Evolutionary conservation across 73 alveolate species (phyloP).

Genomic region (Paramecium sexaurelia): DNA sequence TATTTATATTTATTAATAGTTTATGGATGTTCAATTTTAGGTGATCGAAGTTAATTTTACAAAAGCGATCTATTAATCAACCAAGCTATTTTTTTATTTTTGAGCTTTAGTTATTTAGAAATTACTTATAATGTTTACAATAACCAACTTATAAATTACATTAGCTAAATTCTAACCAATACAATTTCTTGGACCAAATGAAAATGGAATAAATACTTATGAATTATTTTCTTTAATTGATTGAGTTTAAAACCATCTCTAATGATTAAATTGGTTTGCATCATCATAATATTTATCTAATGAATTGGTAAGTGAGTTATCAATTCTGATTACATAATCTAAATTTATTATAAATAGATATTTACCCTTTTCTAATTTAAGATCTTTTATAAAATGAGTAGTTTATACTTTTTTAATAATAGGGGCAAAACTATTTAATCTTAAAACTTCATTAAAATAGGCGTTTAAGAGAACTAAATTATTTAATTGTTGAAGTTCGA

Average conservation of each 20-base stretch:
- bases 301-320: background rate
- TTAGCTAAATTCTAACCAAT: background rate
- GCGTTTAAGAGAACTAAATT: background rate
- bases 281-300: conserved; percentile 11
- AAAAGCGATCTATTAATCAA: background rate
- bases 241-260: conserved; percentile 41
- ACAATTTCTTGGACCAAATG: background rate
- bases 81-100: background rate
- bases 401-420: background rate
- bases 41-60: background rate
- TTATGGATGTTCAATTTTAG: background rate
- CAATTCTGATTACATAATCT: background rate
- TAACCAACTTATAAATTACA: background rate
- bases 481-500: background rate
- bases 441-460: conserved; percentile 8
- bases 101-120: background rate
- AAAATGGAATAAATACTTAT: conserved; percentile 17
- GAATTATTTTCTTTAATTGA: background rate
- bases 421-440: background rate
- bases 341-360: background rate
- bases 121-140: background rate
- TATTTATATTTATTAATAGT: too few relatives aligned
- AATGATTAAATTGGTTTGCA: conserved; percentile 13
- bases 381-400: background rate
- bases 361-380: background rate